A percentile compares a stretch with the other conserved stretches of the same genome.
Evolutionary conservation across 75 land plant species (phyloP).

Genomic region (Sequoiadendron giganteum): DNA sequence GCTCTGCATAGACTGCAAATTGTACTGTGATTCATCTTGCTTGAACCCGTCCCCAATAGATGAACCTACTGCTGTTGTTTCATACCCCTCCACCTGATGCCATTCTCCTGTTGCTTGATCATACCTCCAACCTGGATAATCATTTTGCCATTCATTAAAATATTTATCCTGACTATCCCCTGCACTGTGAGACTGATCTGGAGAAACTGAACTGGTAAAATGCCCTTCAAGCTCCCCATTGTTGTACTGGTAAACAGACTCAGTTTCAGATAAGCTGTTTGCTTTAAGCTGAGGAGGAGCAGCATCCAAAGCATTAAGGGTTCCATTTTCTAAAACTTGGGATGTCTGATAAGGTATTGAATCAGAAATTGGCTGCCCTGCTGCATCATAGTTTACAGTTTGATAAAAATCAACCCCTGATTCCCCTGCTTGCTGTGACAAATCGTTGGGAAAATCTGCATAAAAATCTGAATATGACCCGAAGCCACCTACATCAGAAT

Average conservation of each 20-base stretch:
- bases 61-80: conserved; percentile 6
- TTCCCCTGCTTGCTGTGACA: conserved; percentile 6
- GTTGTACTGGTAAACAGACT: conserved; percentile 10
- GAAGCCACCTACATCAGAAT: conserved; percentile 30
- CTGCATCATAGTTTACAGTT: not conserved
- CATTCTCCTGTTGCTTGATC: conserved; percentile 70
- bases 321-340: not conserved
- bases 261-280: not conserved
- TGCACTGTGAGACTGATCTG: conserved; percentile 14
- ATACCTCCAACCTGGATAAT: conserved; percentile 91
- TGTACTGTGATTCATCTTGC: not conserved
- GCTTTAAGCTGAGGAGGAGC: not conserved
- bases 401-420: conserved; percentile 1
- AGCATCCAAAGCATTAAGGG: not conserved
- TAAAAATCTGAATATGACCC: conserved; percentile 80
- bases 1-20: not conserved
- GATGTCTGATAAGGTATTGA: not conserved
- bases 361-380: not conserved
- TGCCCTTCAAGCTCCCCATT: conserved; percentile 7
- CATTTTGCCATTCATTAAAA: conserved; percentile 49
- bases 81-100: conserved; percentile 63
- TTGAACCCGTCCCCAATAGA: conserved; percentile 6
- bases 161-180: conserved; percentile 17
- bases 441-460: conserved; percentile 23
- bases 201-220: not conserved